Evolutionary conservation across 805 yeast species (phyloP).

Genomic region (Kazachstania bromeliacearum): DNA sequence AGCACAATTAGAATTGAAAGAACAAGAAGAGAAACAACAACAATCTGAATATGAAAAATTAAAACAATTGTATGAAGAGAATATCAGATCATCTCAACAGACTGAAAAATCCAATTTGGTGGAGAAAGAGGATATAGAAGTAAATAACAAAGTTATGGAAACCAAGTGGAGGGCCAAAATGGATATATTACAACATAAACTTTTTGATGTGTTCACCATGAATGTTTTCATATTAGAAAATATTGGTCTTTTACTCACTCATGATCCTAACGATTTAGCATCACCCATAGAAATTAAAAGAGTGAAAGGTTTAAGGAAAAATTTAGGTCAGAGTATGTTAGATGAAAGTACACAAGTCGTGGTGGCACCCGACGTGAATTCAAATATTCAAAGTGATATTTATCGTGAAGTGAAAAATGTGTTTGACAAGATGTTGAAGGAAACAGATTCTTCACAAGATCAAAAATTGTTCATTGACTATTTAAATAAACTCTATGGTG

Average conservation of each 20-base stretch:
- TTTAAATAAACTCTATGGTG: conserved; percentile 22
- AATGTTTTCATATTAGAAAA: conserved; percentile 57
- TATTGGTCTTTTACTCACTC: conserved; percentile 54
- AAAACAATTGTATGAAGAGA: neutral
- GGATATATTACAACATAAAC: neutral
- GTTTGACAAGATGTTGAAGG: conserved; percentile 9
- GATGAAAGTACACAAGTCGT: conserved; percentile 29
- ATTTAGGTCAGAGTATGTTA: conserved; percentile 28
- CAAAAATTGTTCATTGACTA: conserved; percentile 5
- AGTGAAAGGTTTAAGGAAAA: conserved; percentile 66
- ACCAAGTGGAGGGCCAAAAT: neutral
- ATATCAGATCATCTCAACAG: neutral
- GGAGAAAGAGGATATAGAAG: neutral
- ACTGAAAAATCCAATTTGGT: neutral
- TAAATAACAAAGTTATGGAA: neutral
- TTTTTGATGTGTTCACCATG: conserved; percentile 34
- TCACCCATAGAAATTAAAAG: conserved; percentile 46
- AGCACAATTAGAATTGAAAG: neutral
- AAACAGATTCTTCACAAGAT: neutral
- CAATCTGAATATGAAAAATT: conserved; percentile 29
- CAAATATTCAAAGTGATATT: conserved; percentile 43
- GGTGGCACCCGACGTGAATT: neutral
- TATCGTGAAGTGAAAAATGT: conserved; percentile 20
- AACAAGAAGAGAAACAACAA: neutral
- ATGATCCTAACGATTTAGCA: conserved; percentile 18